Evolutionary conservation across 768 basidiomycete genomes (phyloP), one percentile per base, ranked within the genome.

Genomic region (Suillus ampliporus): DNA sequence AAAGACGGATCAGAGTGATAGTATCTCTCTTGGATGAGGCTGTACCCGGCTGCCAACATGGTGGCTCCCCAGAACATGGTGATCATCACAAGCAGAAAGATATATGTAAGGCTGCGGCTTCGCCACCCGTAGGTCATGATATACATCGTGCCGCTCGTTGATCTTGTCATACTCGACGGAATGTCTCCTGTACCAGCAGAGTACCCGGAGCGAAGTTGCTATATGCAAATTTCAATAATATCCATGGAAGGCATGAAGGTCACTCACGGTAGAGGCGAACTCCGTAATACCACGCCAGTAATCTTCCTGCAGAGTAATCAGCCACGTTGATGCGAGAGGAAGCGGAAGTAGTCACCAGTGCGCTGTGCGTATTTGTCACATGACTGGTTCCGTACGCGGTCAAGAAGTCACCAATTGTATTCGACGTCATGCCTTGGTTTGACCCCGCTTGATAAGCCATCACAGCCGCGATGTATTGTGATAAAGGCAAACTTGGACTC

Each of bases 121-220:
- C 23, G 19, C 59, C 59, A 60, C 13, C 59, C 59, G 19, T 48
- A 35, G 28, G 59, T 60, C 44, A 21, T 23, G 31, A 60, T 48
- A 31, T n/a, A 48, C 59, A 60, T 60, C 17, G n/a, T 60, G 5
- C 59, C 59, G 11, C 17, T 38, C 19, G 50, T 34, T 17, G 43
- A 21, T 19, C 19, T 14, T 1, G 59, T 51, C 59, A 60, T 40
- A 38, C 51, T 37, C 31, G 43, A 47, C 15, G 59, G 47, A 26
- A 60, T 60, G 9, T 47, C 28, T 15, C 47, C 59, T 3, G n/a
- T n/a, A n/a, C n/a, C n/a, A n/a, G 59, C 59, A 15, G 59, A 40
- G 38, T 47, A 60, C n/a, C 59, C 59, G 9, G 59, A 60, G 28
- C 59, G 59, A 47, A 60, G 59, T 31, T 48, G 50, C 59, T 60